Conservation (phyloP, 768 basidiomycete genomes). For the Lepiota venenata region DNA sequence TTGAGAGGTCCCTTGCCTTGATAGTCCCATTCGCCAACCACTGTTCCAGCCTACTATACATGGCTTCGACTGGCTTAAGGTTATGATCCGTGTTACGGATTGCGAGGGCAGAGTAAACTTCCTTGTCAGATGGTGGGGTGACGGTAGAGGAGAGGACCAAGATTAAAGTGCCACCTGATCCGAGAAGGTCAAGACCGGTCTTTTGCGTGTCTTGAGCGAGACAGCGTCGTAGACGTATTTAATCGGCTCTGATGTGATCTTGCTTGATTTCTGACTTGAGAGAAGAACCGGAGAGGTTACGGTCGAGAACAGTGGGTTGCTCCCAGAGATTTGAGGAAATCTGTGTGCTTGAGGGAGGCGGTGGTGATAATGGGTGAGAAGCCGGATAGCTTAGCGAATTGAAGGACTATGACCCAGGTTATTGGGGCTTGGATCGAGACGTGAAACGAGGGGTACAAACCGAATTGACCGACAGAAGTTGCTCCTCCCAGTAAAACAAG, state of each 20-base stretch:
- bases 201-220: slow-evolving; percentile 21
- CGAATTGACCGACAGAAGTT: slow-evolving; percentile 28
- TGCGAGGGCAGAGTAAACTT: slow-evolving; percentile 9
- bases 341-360: slow-evolving; percentile 27
- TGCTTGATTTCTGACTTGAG: slow-evolving; percentile 22
- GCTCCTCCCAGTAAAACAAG: slow-evolving; percentile 30
- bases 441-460: no score
- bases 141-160: slow-evolving; percentile 31
- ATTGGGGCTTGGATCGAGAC: no score
- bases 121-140: slow-evolving; percentile 10
- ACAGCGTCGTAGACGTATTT: slow-evolving; percentile 25
- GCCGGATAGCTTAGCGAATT: slow-evolving; percentile 30
- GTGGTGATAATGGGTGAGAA: slow-evolving; percentile 40
- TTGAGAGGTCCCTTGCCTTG: slow-evolving; percentile 13
- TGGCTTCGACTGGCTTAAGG: slow-evolving; percentile 10
- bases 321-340: slow-evolving; percentile 32
- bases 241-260: slow-evolving; percentile 20
- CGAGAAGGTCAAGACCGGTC: slow-evolving; percentile 22
- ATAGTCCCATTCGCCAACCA: slow-evolving; percentile 17
- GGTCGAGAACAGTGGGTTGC: slow-evolving; percentile 37
- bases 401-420: slow-evolving; percentile 22
- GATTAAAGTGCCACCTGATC: slow-evolving; percentile 29
- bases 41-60: slow-evolving; percentile 16
- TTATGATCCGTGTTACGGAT: slow-evolving; percentile 13
- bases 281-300: slow-evolving; percentile 12